Evolutionary conservation across 768 basidiomycete genomes (phyloP), one percentile per base, ranked within the genome.

Genomic region (Termitomyces sp.): DNA sequence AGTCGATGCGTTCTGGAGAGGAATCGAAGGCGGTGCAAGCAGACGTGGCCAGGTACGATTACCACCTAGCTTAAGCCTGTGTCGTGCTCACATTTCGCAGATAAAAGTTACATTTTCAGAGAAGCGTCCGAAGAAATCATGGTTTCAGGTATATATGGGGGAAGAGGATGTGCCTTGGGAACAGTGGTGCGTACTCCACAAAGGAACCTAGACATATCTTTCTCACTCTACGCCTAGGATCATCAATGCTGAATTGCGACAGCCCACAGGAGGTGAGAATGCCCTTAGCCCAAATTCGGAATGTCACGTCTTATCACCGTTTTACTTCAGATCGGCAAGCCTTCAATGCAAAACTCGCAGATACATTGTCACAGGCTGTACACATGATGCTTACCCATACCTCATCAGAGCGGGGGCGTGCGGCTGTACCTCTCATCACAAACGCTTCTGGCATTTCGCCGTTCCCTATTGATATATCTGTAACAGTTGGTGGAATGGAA

Each of bases 141-240:
- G 91, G 91, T 90, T 92, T 66, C 81, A 81, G 55, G 83, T 84
- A 12, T 86, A 86, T 44, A 78, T 81, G 65, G 87, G 82, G 1
- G 89, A 94, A 74, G 92, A 94, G 69, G 90, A 93, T 28, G 84
- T 92, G 15, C 85, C 91, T 56, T 94, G 92, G 92, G 92, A 94
- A 70, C 86, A 91, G 73, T 94, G 92, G 92, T 91, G 13, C 7
- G 77, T 58, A 15, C 22, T 36, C 59, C 13, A 18, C 35, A 52
- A 28, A 51, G 9, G 46, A 58, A 28, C 4, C 9, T 13, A 56
- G 35, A 50, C 52, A 44, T 56, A 11, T 32, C 13, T 46, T 18
- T 45, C 61, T 55, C 44, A 24, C 28, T 28, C 22, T 28, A 24
- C 16, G 18, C 24, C 13, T 68, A 93, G 92, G 91, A 76, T 87